These are phyloP conservation scores for Discostella stelligeroides DNA, from an alignment of 108 stramenopile species.

Conservation along the genomic window DNA sequence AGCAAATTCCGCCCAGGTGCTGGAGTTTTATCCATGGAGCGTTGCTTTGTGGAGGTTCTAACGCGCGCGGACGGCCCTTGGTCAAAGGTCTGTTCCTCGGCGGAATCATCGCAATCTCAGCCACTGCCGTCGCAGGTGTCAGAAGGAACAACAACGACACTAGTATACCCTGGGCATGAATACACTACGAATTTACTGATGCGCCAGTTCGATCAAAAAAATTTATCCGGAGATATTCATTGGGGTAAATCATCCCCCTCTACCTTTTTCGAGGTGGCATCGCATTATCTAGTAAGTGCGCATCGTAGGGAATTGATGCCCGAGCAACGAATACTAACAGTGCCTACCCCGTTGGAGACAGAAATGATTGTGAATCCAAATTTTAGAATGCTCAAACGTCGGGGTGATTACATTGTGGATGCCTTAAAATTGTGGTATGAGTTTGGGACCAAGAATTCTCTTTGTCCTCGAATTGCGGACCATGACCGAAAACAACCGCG, in stretches of 20 bases:
- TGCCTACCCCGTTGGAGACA: constrained; percentile 62
- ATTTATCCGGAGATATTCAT: constrained; percentile 41
- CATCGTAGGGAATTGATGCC: constrained; percentile 75
- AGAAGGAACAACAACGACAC: constrained; percentile 2
- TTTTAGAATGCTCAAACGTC: constrained; percentile 61
- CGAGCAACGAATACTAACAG: constrained; percentile 62
- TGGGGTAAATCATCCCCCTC: constrained; percentile 70
- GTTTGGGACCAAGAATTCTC: constrained; percentile 49
- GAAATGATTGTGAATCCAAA: constrained; percentile 73
- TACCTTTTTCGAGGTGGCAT: constrained; percentile 78
- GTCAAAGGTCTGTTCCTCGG: background rate
- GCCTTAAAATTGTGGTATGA: constrained; percentile 72
- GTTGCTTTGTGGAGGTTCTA: constrained; percentile 83
- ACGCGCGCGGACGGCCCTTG: constrained; percentile 20
- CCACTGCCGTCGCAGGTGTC: constrained; percentile 1
- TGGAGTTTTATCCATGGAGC: constrained; percentile 65
- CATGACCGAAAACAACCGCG: background rate
- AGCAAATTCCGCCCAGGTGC: constrained; percentile 45
- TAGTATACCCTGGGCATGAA: constrained; percentile 87
- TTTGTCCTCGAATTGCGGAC: background rate
- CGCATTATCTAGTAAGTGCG: constrained; percentile 69
- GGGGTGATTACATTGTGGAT: constrained; percentile 65
- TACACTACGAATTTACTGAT: constrained; percentile 74
- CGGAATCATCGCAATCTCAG: background rate
- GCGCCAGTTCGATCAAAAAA: constrained; percentile 62